Conservation (phyloP, 176 grass and related monocot species). For the Musa acuminata region DNA sequence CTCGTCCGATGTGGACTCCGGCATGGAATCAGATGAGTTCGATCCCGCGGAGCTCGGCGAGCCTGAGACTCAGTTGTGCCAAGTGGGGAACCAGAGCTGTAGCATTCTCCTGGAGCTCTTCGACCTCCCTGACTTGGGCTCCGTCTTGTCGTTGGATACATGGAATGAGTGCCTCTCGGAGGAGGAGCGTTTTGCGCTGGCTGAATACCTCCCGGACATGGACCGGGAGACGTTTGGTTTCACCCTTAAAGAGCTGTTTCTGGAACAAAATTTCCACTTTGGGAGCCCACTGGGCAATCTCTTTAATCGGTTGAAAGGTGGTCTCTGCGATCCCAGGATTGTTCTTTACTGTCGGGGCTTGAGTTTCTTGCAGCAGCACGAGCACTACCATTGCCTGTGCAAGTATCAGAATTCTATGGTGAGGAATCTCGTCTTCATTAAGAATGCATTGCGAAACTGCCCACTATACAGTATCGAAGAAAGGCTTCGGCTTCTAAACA, state of each 20-base stretch:
- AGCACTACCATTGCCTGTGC: conserved; percentile 65
- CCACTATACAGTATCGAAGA: conserved; percentile 45
- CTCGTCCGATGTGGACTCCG: conserved; percentile 45
- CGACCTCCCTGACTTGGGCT: conserved; percentile 30
- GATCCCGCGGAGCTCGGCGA: conserved; percentile 43
- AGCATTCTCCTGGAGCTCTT: conserved; percentile 49
- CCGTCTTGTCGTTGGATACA: conserved; percentile 46
- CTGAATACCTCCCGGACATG: conserved; percentile 63
- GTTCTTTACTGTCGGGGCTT: conserved; percentile 45
- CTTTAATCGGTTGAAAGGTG: conserved; percentile 49
- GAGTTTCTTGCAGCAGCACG: conserved; percentile 41
- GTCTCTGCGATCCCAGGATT: conserved; percentile 67
- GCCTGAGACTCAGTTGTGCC: conserved; percentile 42
- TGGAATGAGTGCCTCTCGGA: conserved; percentile 78
- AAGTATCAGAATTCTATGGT: conserved; percentile 81
- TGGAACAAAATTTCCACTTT: conserved; percentile 70
- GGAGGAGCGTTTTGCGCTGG: conserved; percentile 47
- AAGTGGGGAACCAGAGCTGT: conserved; percentile 58
- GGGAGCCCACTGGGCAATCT: conserved; percentile 43
- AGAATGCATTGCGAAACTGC: conserved; percentile 65
- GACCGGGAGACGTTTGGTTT: conserved; percentile 61
- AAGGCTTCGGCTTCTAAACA: conserved; percentile 44
- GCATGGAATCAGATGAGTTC: conserved; percentile 61
- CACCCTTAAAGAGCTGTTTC: conserved; percentile 66
- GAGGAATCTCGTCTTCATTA: conserved; percentile 39